phyloP scores from a whole-genome alignment of 75 land plant genomes.

The Pinus tabuliformis region DNA sequence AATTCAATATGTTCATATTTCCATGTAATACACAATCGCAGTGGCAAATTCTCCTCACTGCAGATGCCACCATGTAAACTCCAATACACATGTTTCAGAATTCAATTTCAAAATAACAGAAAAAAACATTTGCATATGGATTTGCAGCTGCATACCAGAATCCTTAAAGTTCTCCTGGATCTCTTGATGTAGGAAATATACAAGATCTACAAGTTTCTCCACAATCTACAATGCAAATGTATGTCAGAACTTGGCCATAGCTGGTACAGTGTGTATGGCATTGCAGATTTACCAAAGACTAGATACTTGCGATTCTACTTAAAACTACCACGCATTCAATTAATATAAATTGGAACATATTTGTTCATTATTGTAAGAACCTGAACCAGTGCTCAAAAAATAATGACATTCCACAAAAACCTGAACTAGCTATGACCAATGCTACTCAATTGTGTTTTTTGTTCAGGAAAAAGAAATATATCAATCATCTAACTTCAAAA shows the following conservation, averaged over 20 bases:
- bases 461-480: background rate
- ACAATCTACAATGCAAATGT: slow-evolving; percentile 46
- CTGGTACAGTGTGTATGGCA: background rate
- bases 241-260: background rate
- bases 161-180: slow-evolving; percentile 53
- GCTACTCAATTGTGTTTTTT: background rate
- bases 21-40: too few relatives aligned
- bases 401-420: background rate
- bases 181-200: slow-evolving; percentile 60
- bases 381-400: background rate
- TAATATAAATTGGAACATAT: background rate
- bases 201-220: slow-evolving; percentile 87
- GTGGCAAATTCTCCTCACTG: background rate
- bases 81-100: background rate
- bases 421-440: background rate
- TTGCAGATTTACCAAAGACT: background rate
- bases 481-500: background rate
- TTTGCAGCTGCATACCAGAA: slow-evolving; percentile 33
- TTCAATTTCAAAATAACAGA: background rate
- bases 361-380: background rate
- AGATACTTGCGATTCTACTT: background rate
- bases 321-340: background rate
- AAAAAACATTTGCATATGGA: background rate
- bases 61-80: background rate
- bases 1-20: too few relatives aligned